Percentiles rank a stretch among this genome's conserved stretches.
Conservation (phyloP, 768 basidiomycete species). For the Mycena floridula region DNA sequence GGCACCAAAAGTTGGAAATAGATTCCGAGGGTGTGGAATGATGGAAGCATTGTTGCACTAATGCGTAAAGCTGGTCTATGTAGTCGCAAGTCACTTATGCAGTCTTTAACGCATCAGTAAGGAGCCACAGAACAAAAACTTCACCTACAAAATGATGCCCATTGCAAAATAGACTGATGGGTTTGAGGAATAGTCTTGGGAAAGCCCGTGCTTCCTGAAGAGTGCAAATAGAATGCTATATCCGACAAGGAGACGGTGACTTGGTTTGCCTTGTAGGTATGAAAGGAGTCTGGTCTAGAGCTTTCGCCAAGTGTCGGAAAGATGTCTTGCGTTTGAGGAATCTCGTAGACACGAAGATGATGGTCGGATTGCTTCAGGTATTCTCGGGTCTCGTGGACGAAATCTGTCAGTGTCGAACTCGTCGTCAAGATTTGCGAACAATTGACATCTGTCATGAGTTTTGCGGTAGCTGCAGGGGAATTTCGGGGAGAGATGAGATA, state of each 20-base stretch:
- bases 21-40: conserved; percentile 33
- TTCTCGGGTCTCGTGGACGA: conserved; percentile 22
- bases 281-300: conserved; percentile 19
- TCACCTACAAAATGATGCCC: conserved; percentile 27
- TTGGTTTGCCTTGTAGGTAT: conserved; percentile 14
- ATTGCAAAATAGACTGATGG: conserved; percentile 19
- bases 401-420: conserved; percentile 16
- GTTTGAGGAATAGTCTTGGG: conserved; percentile 30
- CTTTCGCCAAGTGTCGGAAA: conserved; percentile 37
- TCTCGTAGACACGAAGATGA: conserved; percentile 22
- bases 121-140: not conserved
- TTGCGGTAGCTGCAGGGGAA: conserved; percentile 26
- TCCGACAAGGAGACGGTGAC: not conserved
- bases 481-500: conserved; percentile 35
- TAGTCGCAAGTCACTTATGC: conserved; percentile 9
- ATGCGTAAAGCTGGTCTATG: conserved; percentile 14
- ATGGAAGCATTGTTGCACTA: conserved; percentile 25
- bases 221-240: conserved; percentile 29
- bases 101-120: not conserved
- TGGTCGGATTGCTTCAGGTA: conserved; percentile 15
- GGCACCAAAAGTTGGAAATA: conserved; percentile 23
- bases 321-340: conserved; percentile 22
- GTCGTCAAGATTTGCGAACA: conserved; percentile 34
- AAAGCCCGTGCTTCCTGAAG: conserved; percentile 44
- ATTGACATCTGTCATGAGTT: conserved; percentile 29